Conservation (phyloP, 2,329 filamentous ascomycete species). For the Mariannaea elegans region DNA sequence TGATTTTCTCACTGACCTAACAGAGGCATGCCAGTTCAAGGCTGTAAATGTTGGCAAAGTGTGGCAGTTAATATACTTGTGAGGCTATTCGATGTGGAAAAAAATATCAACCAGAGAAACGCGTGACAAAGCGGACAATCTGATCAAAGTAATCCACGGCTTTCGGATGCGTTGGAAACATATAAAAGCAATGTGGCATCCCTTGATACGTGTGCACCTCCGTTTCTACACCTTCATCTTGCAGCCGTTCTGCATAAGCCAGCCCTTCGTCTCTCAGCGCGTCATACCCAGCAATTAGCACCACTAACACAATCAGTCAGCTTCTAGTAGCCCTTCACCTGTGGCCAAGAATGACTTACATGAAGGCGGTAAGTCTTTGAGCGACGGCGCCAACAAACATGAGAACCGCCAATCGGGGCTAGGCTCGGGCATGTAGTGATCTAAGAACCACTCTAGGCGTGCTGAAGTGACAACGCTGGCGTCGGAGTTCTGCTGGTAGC, state of each 20-base stretch:
- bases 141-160: constrained; percentile 22
- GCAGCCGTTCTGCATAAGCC: constrained; percentile 48
- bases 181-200: constrained; percentile 48
- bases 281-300: constrained; percentile 48
- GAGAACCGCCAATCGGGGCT: constrained; percentile 39
- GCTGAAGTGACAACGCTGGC: constrained; percentile 42
- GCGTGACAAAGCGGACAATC: constrained; percentile 13
- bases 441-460: constrained; percentile 47
- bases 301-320: constrained; percentile 35
- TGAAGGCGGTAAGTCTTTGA: constrained; percentile 44
- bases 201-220: constrained; percentile 46
- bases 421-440: constrained; percentile 44
- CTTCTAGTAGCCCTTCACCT: neutral
- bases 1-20: too few species aligned
- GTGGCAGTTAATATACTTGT: too few species aligned
- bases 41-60: too few species aligned
- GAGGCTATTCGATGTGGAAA: too few species aligned
- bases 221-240: constrained; percentile 43
- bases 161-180: constrained; percentile 20
- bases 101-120: constrained; percentile 4
- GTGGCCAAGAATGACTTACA: constrained; percentile 38
- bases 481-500: constrained; percentile 45
- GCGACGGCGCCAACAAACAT: constrained; percentile 44
- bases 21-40: too few species aligned
- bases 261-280: constrained; percentile 50